Evolutionary conservation across 139 green algal genomes (phyloP).

Genomic region (Coccomyxa sp.): DNA sequence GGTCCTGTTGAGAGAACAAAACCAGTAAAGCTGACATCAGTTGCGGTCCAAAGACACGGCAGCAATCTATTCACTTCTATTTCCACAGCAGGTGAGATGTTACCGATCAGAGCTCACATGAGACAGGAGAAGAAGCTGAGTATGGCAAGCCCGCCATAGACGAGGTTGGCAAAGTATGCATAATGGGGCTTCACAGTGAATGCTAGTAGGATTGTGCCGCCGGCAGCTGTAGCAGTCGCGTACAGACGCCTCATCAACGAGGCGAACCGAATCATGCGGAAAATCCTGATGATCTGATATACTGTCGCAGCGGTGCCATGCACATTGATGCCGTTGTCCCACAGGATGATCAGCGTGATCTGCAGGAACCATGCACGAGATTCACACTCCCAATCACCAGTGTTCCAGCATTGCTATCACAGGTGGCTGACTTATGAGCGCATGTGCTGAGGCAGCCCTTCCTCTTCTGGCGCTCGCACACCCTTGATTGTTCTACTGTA

Average conservation of each 20-base stretch:
- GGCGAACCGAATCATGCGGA: not conserved
- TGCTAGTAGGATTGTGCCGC: not conserved
- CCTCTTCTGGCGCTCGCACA: too few species aligned
- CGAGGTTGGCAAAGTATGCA: not conserved
- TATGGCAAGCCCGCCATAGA: not conserved
- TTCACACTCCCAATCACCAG: not conserved
- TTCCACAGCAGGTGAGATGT: not conserved
- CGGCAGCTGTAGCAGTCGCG: not conserved
- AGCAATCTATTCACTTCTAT: too few species aligned
- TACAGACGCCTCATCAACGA: not conserved
- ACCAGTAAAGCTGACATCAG: too few species aligned
- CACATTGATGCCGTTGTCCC: not conserved
- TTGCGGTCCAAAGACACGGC: too few species aligned
- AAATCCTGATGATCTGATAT: conserved; percentile 2
- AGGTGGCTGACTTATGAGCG: too few species aligned
- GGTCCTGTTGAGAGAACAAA: too few species aligned
- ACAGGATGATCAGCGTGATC: not conserved
- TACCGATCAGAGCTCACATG: not conserved
- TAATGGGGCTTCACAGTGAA: not conserved
- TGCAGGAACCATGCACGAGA: not conserved
- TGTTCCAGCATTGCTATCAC: too few species aligned
- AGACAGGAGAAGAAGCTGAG: conserved; percentile 1
- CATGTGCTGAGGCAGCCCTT: too few species aligned
- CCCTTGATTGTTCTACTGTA: too few species aligned
- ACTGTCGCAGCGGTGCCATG: not conserved